Evolutionary conservation across 2,329 filamentous ascomycete genomes (phyloP), one percentile per base, ranked within the genome.

Genomic region (Arthrobotrys iridis): DNA sequence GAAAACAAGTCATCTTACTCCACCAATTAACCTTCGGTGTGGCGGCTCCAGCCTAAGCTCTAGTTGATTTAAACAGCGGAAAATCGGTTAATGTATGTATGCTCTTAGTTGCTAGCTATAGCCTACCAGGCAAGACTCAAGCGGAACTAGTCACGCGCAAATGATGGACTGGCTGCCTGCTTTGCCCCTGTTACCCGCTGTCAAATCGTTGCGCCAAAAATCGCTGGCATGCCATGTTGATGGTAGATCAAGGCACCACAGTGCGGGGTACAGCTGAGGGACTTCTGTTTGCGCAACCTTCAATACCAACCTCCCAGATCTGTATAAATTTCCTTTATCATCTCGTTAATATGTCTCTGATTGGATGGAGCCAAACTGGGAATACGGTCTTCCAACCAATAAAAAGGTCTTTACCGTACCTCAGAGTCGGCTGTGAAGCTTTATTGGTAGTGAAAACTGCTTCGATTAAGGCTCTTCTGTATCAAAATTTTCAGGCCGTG

Each of bases 171-270:
- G 41, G 70, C 55, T 67, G 70, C 70, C 62, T 74, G 60, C 45
- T 45, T 5, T 52, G n/a, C 50, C 60, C 68, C 50, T 66, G 68
- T 24, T 66, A 66, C 62, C 68, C 52, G 62, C 52, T 73, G 62
- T 73, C 50, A 43, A 73, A 55, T 40, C 30, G 43, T 24, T 59
- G 60, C 33, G 60, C 26, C 62, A 8, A 50, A 73, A 66, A 18
- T 60, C n/a, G n/a, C n/a, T n/a, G n/a, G n/a, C n/a, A n/a, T 62
- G 62, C 70, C 62, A 66, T 74, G 62, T 30, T 57, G 50, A 24
- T 24, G 20, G 50, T n/a, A 64, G 50, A 72, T 65, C 59, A 40
- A 43, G 57, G 59, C 55, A 43, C 60, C 60, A 60, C 57, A 26
- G 35, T 24, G 45, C 20, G 33, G 41, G 52, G 50, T 24, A 46